Conservation (phyloP, 2,329 filamentous ascomycete species). For the Cryphonectria naterciae region DNA sequence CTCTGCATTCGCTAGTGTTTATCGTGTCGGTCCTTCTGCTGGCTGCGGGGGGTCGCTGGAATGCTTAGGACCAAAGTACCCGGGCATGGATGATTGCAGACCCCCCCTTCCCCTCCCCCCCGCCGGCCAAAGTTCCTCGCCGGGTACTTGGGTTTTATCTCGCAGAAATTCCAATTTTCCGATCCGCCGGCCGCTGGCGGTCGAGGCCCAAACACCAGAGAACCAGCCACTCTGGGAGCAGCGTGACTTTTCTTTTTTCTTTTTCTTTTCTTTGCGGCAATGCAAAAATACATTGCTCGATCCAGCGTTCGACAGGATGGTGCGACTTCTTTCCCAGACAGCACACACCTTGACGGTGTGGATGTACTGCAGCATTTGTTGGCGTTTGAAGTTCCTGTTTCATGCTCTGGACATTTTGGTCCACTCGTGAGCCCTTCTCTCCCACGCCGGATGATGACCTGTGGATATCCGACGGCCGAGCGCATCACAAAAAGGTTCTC, state of each 20-base stretch:
- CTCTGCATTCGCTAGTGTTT: conserved; percentile 17
- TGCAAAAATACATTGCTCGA: background rate
- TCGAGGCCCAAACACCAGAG: conserved; percentile 8
- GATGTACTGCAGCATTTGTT: conserved; percentile 21
- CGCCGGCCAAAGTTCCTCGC: background rate
- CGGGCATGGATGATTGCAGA: background rate
- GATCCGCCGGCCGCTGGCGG: background rate
- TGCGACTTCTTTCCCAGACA: conserved; percentile 8
- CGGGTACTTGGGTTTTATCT: background rate
- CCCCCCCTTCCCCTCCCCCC: background rate
- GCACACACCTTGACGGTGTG: conserved; percentile 16
- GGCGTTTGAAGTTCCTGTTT: conserved; percentile 14
- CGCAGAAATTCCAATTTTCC: conserved; percentile 7
- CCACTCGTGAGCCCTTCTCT: background rate
- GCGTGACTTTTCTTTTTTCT: background rate
- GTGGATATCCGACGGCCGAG: conserved; percentile 20
- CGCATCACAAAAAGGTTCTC: conserved; percentile 14
- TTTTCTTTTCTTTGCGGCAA: background rate
- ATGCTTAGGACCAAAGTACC: background rate
- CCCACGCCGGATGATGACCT: conserved; percentile 5
- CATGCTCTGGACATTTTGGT: conserved; percentile 4
- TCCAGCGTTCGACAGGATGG: background rate
- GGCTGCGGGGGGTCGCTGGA: background rate
- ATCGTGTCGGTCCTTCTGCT: conserved; percentile 8
- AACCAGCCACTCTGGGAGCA: background rate